These are phyloP conservation scores for Priceomyces fermenticarens DNA, from an alignment of 805 yeast genomes.

Conservation along the genomic window DNA sequence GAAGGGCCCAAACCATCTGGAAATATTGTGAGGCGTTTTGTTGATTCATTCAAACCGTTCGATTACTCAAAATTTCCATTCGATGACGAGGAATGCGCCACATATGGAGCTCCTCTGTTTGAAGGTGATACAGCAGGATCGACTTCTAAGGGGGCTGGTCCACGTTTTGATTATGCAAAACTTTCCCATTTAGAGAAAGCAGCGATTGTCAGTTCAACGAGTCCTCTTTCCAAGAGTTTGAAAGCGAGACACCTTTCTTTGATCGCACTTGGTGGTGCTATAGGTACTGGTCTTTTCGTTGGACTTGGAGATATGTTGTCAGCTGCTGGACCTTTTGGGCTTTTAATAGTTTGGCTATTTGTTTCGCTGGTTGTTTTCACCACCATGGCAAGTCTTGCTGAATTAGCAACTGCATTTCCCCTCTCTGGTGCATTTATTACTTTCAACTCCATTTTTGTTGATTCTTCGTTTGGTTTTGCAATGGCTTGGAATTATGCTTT, in stretches of 20 bases:
- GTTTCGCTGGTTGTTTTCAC: constrained; percentile 55
- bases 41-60: constrained; percentile 23
- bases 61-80: constrained; percentile 18
- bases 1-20: not conserved
- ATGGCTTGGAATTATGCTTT: constrained; percentile 45
- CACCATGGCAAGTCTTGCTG: constrained; percentile 62
- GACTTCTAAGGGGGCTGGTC: constrained; percentile 9
- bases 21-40: constrained; percentile 8
- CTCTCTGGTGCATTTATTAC: constrained; percentile 63
- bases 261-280: constrained; percentile 66
- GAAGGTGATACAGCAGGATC: not conserved
- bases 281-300: constrained; percentile 67
- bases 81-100: not conserved
- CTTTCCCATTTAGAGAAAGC: constrained; percentile 31
- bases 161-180: constrained; percentile 24
- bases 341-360: constrained; percentile 54
- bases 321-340: constrained; percentile 63
- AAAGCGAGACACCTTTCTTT: constrained; percentile 61
- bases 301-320: constrained; percentile 57
- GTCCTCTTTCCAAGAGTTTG: constrained; percentile 33
- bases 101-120: too few relatives aligned
- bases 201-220: constrained; percentile 30
- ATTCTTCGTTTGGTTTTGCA: constrained; percentile 61
- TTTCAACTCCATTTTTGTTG: constrained; percentile 59
- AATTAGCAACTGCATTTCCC: constrained; percentile 58